Conservation (phyloP, 768 basidiomycete genomes). For the Plicaturopsis crispa region DNA sequence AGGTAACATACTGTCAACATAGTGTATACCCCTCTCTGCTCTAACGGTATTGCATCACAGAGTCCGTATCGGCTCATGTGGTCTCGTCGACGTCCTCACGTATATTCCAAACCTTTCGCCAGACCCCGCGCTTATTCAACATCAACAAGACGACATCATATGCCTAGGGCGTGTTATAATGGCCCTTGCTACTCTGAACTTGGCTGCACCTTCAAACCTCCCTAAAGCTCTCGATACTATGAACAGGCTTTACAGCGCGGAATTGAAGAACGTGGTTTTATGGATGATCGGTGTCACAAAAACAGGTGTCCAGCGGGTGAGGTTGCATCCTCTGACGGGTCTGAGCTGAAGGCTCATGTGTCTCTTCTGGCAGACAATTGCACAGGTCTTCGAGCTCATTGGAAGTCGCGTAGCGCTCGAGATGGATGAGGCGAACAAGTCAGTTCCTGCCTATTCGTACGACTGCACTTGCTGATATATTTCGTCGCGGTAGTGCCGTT, state of each 20-base stretch:
- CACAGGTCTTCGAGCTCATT: slow-evolving; percentile 76
- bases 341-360: not conserved
- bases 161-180: slow-evolving; percentile 85
- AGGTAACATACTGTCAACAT: slow-evolving; percentile 34
- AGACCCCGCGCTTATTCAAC: too few relatives aligned
- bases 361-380: slow-evolving; percentile 46
- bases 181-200: slow-evolving; percentile 65
- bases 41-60: slow-evolving; percentile 40
- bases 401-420: slow-evolving; percentile 66
- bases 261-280: slow-evolving; percentile 74
- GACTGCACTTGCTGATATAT: too few relatives aligned
- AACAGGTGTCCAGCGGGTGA: slow-evolving; percentile 55
- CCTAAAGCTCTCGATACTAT: slow-evolving; percentile 73
- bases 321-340: slow-evolving; percentile 3
- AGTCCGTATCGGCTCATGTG: slow-evolving; percentile 81
- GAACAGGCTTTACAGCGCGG: slow-evolving; percentile 64
- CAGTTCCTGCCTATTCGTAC: slow-evolving; percentile 15
- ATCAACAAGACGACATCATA: slow-evolving; percentile 88
- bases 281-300: slow-evolving; percentile 79
- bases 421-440: slow-evolving; percentile 81
- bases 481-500: slow-evolving; percentile 69
- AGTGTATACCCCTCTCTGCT: not conserved
- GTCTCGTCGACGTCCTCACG: slow-evolving; percentile 78
- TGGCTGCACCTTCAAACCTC: slow-evolving; percentile 47
- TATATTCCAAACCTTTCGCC: slow-evolving; percentile 44